Base-by-base conservation (phyloP, 768 basidiomycete genomes). In the Leccinellum luteum region DNA sequence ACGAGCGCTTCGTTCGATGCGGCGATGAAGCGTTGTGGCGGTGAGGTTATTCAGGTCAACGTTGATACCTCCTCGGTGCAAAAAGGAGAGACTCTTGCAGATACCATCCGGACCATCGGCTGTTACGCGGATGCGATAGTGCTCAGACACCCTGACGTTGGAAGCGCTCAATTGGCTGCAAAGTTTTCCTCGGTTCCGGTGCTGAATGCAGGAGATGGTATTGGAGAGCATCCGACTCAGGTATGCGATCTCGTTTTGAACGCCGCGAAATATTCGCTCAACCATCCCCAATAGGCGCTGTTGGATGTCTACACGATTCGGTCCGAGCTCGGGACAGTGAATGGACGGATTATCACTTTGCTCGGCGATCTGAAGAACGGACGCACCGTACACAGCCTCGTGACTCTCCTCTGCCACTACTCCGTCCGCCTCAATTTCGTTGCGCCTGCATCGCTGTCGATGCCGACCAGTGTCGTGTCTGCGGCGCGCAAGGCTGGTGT, bases 361-460 rank as follows among this genome's bases (percentile, higher is more conserved):
- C 84, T 99, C 10, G 97, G 97, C 51, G 97, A 99, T 71, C 81
- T 99, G 65, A 98, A 97, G 81, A 96, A 98, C 67, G 97, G 97
- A 30, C 86, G 97, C 48, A 99, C 97, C 0, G 96, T 98, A 2
- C 97, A 99, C 77, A 93, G 90, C 66, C 82, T 99, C 48, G 96
- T 98, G 64, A 89, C 90, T 9, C 80, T 98, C 9, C 83, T 99
- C 5, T 93, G 87, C 64, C 81, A 95, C 44, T 98, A 99, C 78
- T 85, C 87, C 6, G 94, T 98, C 48, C 89, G 86, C 54, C 84
- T 99, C 71, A 98, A 98, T 80, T 96, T 98, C 66, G 94, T 99
- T 54, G 83, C 97, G 2, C 96, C 96, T 5, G 78, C 84, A 4
- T 82, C 88, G 4, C 81, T 98, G 60, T 79, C 86, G 17, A 98